Evolutionary conservation across 139 green algal species (phyloP).

Genomic region (Tetraselmis striata): DNA sequence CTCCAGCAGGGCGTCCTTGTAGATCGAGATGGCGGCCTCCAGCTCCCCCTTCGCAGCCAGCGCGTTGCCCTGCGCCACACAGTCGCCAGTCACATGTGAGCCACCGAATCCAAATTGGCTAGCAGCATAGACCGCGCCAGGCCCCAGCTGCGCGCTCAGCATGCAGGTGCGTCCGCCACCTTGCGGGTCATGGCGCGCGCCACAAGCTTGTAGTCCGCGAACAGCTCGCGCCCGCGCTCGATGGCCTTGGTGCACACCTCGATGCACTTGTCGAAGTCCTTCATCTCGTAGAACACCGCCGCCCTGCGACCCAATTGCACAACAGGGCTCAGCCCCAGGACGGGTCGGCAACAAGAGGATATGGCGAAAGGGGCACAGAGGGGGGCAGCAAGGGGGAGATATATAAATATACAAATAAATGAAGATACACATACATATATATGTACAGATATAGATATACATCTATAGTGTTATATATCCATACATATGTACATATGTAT

Average conservation of each 20-base stretch:
- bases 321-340: too few species aligned
- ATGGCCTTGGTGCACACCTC: constrained; percentile 53
- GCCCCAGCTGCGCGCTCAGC: too few species aligned
- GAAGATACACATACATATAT: too few species aligned
- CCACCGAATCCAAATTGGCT: too few species aligned
- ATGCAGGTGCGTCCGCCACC: not conserved
- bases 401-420: too few species aligned
- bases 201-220: constrained; percentile 89
- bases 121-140: too few species aligned
- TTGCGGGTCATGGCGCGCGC: constrained; percentile 83
- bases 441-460: too few species aligned
- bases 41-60: constrained; percentile 72
- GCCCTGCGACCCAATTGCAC: constrained; percentile 30
- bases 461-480: too few species aligned
- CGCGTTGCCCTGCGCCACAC: constrained; percentile 50
- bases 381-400: too few species aligned
- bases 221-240: constrained; percentile 72
- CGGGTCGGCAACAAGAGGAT: not conserved
- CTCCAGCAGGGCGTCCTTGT: constrained; percentile 91
- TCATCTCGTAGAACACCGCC: constrained; percentile 90
- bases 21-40: constrained; percentile 71
- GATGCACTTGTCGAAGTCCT: constrained; percentile 26
- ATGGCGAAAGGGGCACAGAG: not conserved
- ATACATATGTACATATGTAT: too few species aligned
- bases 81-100: not conserved